Conservation (phyloP, 108 stramenopile genomes). For the Fragilaria radians region DNA sequence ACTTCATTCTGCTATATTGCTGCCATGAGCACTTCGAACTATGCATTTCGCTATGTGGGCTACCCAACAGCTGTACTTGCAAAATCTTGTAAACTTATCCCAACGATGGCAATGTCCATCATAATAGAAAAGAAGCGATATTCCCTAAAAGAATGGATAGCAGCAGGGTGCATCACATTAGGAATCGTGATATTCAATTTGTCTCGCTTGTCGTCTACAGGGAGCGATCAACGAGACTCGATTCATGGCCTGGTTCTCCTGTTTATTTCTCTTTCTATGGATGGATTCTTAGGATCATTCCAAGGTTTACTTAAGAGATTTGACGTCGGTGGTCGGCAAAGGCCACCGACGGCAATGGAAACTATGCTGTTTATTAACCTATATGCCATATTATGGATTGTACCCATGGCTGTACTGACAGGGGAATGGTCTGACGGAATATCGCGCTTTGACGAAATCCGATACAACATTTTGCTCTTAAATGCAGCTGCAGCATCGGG, state of each 20-base stretch:
- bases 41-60: constrained; percentile 72
- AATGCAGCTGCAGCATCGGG: constrained; percentile 74
- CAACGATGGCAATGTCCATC: constrained; percentile 82
- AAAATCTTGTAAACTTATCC: constrained; percentile 92
- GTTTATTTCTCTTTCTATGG: constrained; percentile 53
- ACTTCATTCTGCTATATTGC: constrained; percentile 46
- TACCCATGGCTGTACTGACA: constrained; percentile 56
- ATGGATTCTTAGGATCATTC: constrained; percentile 70
- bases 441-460: constrained; percentile 20
- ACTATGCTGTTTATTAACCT: constrained; percentile 76
- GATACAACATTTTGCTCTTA: constrained; percentile 24
- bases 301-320: constrained; percentile 59
- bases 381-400: constrained; percentile 54
- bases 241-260: constrained; percentile 62
- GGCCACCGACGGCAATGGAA: constrained; percentile 73
- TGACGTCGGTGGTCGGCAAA: constrained; percentile 4
- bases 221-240: constrained; percentile 22
- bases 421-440: constrained; percentile 60
- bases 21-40: constrained; percentile 77
- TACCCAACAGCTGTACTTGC: constrained; percentile 91
- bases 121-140: constrained; percentile 52
- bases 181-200: constrained; percentile 77
- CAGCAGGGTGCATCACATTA: constrained; percentile 59
- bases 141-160: constrained; percentile 57
- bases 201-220: constrained; percentile 38